Evolutionary conservation across 495 filamentous ascomycete species (phyloP).

Genomic region (Trichoderma asperelloides): DNA sequence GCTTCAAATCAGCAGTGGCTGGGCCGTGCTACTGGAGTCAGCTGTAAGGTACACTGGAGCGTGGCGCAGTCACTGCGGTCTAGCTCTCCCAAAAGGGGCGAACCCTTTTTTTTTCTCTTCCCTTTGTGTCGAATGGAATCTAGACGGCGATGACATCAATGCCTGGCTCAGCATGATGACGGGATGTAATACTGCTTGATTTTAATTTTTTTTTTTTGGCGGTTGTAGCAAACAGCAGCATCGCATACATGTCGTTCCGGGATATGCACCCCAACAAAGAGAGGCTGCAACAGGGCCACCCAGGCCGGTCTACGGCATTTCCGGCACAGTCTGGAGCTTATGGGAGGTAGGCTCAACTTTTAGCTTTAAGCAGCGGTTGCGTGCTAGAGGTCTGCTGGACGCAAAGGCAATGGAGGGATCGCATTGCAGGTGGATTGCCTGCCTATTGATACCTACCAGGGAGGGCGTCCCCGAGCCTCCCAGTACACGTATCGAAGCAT

Average conservation of each 20-base stretch:
- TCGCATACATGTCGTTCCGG: neutral
- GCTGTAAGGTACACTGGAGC: neutral
- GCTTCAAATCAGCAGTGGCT: neutral
- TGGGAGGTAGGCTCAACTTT: neutral
- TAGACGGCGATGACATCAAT: neutral
- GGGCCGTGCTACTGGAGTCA: neutral
- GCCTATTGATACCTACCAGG: neutral
- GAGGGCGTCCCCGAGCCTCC: neutral
- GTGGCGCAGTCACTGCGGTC: conserved; percentile 10
- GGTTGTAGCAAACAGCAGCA: neutral
- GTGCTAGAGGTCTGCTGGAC: neutral
- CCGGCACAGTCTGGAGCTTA: neutral
- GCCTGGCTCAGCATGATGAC: neutral
- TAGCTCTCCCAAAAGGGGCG: neutral
- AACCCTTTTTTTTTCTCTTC: neutral
- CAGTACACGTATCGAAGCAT: neutral
- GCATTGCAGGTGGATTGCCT: too few relatives aligned
- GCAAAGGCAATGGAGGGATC: neutral
- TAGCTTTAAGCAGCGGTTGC: neutral
- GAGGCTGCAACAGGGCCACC: neutral
- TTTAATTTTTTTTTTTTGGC: neutral
- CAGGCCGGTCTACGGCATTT: neutral
- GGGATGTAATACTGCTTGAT: neutral
- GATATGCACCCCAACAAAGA: too few relatives aligned
- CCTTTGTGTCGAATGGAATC: neutral